Evolutionary conservation across 2,329 filamentous ascomycete species (phyloP).

Genomic region (Aspergillus sp.): DNA sequence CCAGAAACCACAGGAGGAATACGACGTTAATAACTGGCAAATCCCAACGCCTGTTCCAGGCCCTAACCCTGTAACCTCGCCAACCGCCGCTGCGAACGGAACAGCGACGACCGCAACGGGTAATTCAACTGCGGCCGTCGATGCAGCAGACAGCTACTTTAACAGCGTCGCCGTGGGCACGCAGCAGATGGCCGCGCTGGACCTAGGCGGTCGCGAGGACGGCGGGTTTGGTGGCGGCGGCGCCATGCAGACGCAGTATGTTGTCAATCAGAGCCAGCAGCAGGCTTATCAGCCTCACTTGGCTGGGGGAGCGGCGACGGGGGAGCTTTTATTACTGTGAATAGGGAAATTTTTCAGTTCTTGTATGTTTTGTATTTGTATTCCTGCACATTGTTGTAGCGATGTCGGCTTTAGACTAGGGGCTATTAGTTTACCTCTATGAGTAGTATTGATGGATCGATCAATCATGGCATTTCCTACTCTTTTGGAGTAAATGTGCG

Average conservation of each 20-base stretch:
- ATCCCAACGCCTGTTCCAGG: slow-evolving; percentile 38
- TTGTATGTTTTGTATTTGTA: slow-evolving; percentile 6
- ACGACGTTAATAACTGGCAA: slow-evolving; percentile 29
- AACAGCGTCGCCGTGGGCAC: slow-evolving; percentile 63
- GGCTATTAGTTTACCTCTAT: neutral
- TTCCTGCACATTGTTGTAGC: neutral
- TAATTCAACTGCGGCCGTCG: slow-evolving; percentile 70
- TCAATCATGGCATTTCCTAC: too few species aligned
- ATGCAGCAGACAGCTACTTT: slow-evolving; percentile 88
- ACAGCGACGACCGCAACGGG: slow-evolving; percentile 35
- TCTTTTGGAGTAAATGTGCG: neutral
- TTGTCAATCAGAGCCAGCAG: slow-evolving; percentile 81
- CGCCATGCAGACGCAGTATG: slow-evolving; percentile 52
- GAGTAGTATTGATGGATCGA: neutral
- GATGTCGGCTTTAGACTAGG: neutral
- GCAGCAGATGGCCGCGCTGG: slow-evolving; percentile 72
- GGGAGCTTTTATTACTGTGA: slow-evolving; percentile 69
- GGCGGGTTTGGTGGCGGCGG: slow-evolving; percentile 65
- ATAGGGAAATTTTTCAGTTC: slow-evolving; percentile 2
- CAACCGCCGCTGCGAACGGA: slow-evolving; percentile 32
- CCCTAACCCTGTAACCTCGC: slow-evolving; percentile 27
- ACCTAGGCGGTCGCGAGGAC: slow-evolving; percentile 63
- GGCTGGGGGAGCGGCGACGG: slow-evolving; percentile 64
- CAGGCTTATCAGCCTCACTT: slow-evolving; percentile 70
- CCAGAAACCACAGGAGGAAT: slow-evolving; percentile 63